These are phyloP conservation scores for Telopea speciosissima DNA, from an alignment of 177 flowering plant species.

Conservation along the genomic window DNA sequence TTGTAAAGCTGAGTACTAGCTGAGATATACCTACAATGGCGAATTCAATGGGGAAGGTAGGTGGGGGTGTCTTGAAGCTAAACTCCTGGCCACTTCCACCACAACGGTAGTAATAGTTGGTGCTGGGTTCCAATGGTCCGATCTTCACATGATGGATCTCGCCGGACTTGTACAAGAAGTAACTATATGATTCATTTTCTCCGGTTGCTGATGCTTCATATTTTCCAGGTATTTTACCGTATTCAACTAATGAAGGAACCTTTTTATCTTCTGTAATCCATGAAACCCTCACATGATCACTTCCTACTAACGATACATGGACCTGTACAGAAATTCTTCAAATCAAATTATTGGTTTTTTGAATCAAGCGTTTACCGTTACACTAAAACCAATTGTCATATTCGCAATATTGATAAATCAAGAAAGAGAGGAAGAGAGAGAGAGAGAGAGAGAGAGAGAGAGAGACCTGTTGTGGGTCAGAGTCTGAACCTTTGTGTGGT, in stretches of 20 bases:
- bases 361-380: too few relatives aligned
- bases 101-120: conserved; percentile 63
- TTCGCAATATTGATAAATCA: too few relatives aligned
- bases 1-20: too few relatives aligned
- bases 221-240: conserved; percentile 41
- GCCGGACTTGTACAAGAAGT: conserved; percentile 62
- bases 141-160: conserved; percentile 64
- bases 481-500: neutral
- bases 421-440: neutral
- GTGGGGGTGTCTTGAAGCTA: conserved; percentile 66
- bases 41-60: conserved; percentile 56
- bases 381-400: too few relatives aligned
- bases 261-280: conserved; percentile 47
- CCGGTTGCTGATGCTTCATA: conserved; percentile 44
- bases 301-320: conserved; percentile 31
- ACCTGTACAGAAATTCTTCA: conserved; percentile 17
- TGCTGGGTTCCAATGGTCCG: conserved; percentile 64
- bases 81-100: conserved; percentile 60
- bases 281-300: conserved; percentile 31
- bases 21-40: conserved; percentile 46
- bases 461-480: neutral
- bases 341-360: too few relatives aligned
- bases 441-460: neutral
- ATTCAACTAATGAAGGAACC: conserved; percentile 47
- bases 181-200: conserved; percentile 44